phyloP scores from a whole-genome alignment of 495 filamentous ascomycete species.

The Rhizodiscina lignyota region DNA sequence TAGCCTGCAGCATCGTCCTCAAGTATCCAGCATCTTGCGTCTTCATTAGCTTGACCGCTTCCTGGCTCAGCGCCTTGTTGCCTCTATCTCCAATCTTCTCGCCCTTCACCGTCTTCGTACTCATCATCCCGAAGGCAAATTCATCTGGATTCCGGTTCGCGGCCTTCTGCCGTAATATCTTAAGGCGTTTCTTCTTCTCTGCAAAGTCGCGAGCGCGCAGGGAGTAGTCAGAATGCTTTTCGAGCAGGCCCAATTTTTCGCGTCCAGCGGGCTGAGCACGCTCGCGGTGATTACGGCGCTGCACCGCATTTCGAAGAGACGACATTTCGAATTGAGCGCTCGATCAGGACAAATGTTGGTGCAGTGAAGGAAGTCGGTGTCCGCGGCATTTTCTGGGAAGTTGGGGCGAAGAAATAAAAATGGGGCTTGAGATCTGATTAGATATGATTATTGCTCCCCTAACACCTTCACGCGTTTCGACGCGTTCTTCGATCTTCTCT shows the following conservation, averaged over 20 bases:
- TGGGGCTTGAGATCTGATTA: too few species aligned
- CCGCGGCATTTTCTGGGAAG: too few species aligned
- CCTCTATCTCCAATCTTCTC: conserved; percentile 38
- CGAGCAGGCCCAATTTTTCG: conserved; percentile 66
- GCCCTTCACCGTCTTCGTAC: conserved; percentile 40
- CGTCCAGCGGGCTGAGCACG: conserved; percentile 74
- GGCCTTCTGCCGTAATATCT: conserved; percentile 64
- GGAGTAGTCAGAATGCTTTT: conserved; percentile 88
- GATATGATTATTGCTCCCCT: too few species aligned
- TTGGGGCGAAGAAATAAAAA: too few species aligned
- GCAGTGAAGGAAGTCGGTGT: too few species aligned
- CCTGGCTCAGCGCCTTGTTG: conserved; percentile 34
- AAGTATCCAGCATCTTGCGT: conserved; percentile 91
- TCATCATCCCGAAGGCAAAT: conserved; percentile 88
- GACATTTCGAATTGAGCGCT: too few species aligned
- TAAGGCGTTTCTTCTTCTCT: conserved; percentile 63
- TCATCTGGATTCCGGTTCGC: conserved; percentile 86
- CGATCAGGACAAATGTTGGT: too few species aligned
- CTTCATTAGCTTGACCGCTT: conserved; percentile 76
- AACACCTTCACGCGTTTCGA: too few species aligned
- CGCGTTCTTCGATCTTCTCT: too few species aligned
- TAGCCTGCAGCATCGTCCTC: conserved; percentile 44
- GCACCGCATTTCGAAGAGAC: conserved; percentile 66
- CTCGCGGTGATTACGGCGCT: conserved; percentile 66
- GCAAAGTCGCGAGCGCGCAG: conserved; percentile 82